Conservation (phyloP, 2,329 filamentous ascomycete species). For the Penicillium concentricum region DNA sequence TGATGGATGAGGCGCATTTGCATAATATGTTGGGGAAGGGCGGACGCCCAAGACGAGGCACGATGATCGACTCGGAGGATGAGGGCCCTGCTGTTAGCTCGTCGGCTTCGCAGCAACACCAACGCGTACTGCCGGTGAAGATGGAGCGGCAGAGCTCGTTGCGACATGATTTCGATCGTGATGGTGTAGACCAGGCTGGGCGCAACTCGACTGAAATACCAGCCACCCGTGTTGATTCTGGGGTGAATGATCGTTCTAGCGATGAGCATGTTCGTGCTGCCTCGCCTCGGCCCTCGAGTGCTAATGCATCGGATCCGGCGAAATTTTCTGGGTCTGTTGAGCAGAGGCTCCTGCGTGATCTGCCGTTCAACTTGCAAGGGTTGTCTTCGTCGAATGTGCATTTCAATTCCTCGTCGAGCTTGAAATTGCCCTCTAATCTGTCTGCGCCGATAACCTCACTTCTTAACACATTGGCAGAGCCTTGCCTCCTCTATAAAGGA, state of each 20-base stretch:
- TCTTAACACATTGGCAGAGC: constrained; percentile 85
- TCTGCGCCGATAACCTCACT: constrained; percentile 83
- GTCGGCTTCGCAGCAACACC: constrained; percentile 37
- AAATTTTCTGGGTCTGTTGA: constrained; percentile 61
- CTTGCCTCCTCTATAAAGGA: constrained; percentile 83
- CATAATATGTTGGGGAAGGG: constrained; percentile 37
- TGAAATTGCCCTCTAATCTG: constrained; percentile 75
- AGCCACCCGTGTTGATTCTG: constrained; percentile 21
- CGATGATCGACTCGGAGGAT: constrained; percentile 30
- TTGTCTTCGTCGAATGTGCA: constrained; percentile 81
- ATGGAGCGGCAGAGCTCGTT: constrained; percentile 28
- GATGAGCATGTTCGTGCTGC: constrained; percentile 19
- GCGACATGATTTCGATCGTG: constrained; percentile 23
- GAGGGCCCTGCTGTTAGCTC: constrained; percentile 42
- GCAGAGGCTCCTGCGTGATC: constrained; percentile 68
- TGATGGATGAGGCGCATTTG: constrained; percentile 40
- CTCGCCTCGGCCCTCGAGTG: constrained; percentile 33
- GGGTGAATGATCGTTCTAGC: constrained; percentile 16
- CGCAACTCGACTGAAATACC: constrained; percentile 20
- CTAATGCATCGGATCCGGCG: constrained; percentile 1
- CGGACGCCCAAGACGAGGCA: constrained; percentile 22
- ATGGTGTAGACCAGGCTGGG: constrained; percentile 18
- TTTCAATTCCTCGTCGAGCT: constrained; percentile 66
- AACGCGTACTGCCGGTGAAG: constrained; percentile 20
- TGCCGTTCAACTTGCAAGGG: constrained; percentile 91